Evolutionary conservation across 2,329 filamentous ascomycete species (phyloP), one percentile per base, ranked within the genome.

Genomic region (Ceratocystis colombiana): DNA sequence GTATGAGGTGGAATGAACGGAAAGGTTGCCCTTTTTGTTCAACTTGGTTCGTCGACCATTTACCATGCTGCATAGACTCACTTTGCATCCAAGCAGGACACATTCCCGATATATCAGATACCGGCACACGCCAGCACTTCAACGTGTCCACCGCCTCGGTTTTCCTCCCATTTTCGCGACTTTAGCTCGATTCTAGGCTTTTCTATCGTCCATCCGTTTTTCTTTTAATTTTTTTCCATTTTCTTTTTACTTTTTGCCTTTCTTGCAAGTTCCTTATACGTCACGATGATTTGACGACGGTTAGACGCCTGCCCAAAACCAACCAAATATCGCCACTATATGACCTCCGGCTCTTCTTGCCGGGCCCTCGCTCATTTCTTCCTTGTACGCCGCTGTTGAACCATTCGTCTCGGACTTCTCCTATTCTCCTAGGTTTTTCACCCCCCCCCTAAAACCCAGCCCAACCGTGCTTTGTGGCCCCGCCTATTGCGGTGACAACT

Each of bases 11-110:
- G 55, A 33, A 59, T 30, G 55, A 5, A 12, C 20, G 15, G 46
- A 25, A 22, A 45, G 37, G n/a, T 48, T 30, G 4, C 28, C 12
- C 50, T 33, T 63, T n/a, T 33, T n/a, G 37, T 12, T 41, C 50
- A 17, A 50, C 61, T 12, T 63, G 61, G 61, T 63, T 63, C 61
- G 61, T 50, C 61, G 41, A 63, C 61, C 61, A 63, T 48, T 33
- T 41, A 30, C 46, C 37, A 25, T 22, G 44, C 46, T 63, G 61
- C 46, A 63, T 48, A 63, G 61, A 63, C 61, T 63, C 61, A 63
- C 61, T 48, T 48, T 46, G 46, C 61, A 63, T 48, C 44, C n/a
- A 63, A 25, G 61, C 61, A 63, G 61, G 61, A 63, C 41, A 48
- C 50, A 59, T n/a, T 15, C 37, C 30, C 55, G 55, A 59, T 59